Base-by-base conservation (phyloP, 139 green algal genomes). In the Limnomonas spitsbergensis region DNA sequence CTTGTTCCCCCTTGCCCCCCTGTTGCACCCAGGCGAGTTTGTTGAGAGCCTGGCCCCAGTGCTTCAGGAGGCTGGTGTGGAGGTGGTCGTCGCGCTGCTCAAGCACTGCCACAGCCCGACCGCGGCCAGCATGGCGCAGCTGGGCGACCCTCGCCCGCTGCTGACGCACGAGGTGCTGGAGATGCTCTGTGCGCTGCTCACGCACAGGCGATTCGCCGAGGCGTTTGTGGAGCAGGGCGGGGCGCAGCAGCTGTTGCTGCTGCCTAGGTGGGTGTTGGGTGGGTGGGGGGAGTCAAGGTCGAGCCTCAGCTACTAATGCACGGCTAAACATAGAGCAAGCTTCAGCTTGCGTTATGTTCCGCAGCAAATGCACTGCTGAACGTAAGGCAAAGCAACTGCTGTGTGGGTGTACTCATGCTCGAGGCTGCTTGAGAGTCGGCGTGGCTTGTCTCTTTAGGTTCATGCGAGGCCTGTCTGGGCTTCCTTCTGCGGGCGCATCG, bases 131-230 rank as follows among this genome's bases (percentile, higher is more conserved):
- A 26, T 42, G 35, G 68, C 35, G 24, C 4, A 27, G 4, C 36
- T 74, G 7, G 68, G 68, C 20, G 68, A 74, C 6, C 68, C 68
- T n/a, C 68, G 9, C 4, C 68, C 68, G 3, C 36, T 42, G 68
- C 68, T 74, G 35, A 42, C 34, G 14, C 72, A 78, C n/a, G 72
- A 78, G 40, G 68, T 74, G 68, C 68, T 74, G 36, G 68, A 74
- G 36, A 76, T 35, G 31, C 53, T 90, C 37, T 90, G 83, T 68
- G 82, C 87, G 42, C 83, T 95, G 53, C 75, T 91, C 38, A 88
- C 87, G 9, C 91, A 95, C 75, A 78, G 68, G 34, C 85, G 88
- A 38, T 91, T 92, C 73, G 84, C 84, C 2, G 78, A 88, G 68
- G 75, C 86, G 73, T 75, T 90, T 73, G 86, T 92, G 6, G 90